phyloP scores from a whole-genome alignment of 2,329 filamentous ascomycete genomes.

The Colletotrichum lentis region DNA sequence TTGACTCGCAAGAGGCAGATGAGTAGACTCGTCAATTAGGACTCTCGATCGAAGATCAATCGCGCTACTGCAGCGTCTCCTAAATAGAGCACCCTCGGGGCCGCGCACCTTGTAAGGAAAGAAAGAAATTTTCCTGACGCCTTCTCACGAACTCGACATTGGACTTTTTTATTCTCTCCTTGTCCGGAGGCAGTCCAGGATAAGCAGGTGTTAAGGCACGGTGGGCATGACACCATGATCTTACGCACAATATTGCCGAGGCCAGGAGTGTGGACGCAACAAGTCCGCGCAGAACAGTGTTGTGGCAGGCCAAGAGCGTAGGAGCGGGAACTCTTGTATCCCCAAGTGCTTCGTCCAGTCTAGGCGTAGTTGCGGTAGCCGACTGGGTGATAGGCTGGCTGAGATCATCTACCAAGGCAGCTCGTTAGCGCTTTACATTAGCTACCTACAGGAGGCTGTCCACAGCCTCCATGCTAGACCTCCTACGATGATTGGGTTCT shows the following conservation, averaged over 20 bases:
- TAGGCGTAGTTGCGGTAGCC: no score
- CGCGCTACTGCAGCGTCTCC: background rate
- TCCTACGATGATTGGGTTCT: no score
- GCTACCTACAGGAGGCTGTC: no score
- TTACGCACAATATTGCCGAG: background rate
- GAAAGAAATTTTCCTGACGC: background rate
- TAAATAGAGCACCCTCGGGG: background rate
- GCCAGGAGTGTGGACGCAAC: background rate
- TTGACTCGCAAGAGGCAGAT: background rate
- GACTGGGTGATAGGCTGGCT: no score
- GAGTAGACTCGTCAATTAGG: background rate
- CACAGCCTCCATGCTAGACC: no score
- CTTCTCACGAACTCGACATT: background rate
- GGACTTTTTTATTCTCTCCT: conserved; percentile 13
- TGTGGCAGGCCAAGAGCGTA: background rate
- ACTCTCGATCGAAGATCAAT: conserved; percentile 4
- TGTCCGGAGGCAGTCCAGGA: background rate
- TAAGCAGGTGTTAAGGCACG: background rate
- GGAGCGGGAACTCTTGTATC: no score
- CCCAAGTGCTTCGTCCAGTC: no score
- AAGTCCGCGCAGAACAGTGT: background rate
- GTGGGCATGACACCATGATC: background rate
- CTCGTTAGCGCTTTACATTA: no score
- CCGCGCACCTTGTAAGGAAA: background rate
- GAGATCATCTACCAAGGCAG: no score